A percentile compares a stretch with the other conserved stretches of the same genome.
Conservation (phyloP, 768 basidiomycete species). For the Russula emetica region DNA sequence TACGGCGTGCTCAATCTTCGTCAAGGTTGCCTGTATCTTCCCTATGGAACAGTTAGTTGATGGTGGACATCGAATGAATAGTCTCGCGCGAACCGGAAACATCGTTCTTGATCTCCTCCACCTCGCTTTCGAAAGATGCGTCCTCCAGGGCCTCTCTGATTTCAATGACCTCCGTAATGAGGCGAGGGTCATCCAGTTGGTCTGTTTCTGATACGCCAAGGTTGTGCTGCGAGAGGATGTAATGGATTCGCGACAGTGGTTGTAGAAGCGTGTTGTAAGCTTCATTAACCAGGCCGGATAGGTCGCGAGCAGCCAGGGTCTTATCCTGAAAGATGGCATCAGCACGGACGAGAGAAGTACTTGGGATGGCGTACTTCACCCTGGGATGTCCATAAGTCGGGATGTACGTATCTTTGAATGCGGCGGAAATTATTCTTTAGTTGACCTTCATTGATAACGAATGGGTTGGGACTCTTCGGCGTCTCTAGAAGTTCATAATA, state of each 20-base stretch:
- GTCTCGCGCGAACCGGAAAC: conserved; percentile 50
- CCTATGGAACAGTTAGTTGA: conserved; percentile 37
- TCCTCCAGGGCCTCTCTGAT: conserved; percentile 72
- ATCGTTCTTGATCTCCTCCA: conserved; percentile 47
- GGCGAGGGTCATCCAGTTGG: conserved; percentile 60
- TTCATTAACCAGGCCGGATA: conserved; percentile 75
- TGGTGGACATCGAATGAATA: not conserved
- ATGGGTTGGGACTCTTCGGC: conserved; percentile 60
- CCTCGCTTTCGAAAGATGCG: conserved; percentile 45
- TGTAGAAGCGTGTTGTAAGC: conserved; percentile 74
- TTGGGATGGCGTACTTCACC: conserved; percentile 44
- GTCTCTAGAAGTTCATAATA: conserved; percentile 70
- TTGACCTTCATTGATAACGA: conserved; percentile 55
- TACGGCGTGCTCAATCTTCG: conserved; percentile 48
- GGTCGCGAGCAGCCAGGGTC: conserved; percentile 53
- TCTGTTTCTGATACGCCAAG: conserved; percentile 62
- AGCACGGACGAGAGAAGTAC: not conserved
- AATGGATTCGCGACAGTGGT: conserved; percentile 74
- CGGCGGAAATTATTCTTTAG: conserved; percentile 64
- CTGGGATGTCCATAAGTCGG: conserved; percentile 75
- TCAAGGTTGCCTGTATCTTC: conserved; percentile 46
- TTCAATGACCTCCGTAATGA: conserved; percentile 78
- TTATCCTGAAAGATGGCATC: conserved; percentile 42
- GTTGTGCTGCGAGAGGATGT: conserved; percentile 67
- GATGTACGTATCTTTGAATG: conserved; percentile 77